A percentile compares a stretch with the other conserved stretches of the same genome.
Evolutionary conservation across 2,329 filamentous ascomycete species (phyloP).

Genomic region (Periconia digitata): DNA sequence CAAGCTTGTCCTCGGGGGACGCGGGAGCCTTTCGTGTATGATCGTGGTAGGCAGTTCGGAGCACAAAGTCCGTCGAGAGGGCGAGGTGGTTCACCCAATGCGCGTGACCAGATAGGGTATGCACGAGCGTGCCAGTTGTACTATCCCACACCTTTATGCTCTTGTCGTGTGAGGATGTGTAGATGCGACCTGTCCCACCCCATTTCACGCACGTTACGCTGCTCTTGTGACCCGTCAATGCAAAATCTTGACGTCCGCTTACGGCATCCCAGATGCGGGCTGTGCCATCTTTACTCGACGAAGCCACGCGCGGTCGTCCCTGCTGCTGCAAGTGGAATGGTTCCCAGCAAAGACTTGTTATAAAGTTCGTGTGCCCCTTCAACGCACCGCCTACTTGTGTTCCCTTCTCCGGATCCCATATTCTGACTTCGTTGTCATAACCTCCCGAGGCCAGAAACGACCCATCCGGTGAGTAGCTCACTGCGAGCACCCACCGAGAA

Average conservation of each 20-base stretch:
- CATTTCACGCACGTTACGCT: slow-evolving; percentile 89
- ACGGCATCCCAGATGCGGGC: slow-evolving; percentile 85
- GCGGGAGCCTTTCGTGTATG: slow-evolving; percentile 71
- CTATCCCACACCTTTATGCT: slow-evolving; percentile 90
- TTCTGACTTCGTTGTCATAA: slow-evolving; percentile 87
- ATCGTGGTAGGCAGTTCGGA: slow-evolving; percentile 85
- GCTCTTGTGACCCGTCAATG: slow-evolving; percentile 84
- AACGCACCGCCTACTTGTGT: slow-evolving; percentile 70
- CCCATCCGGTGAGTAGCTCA: slow-evolving; percentile 85
- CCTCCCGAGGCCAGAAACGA: slow-evolving; percentile 81
- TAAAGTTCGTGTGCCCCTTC: slow-evolving; percentile 86
- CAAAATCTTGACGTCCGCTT: slow-evolving; percentile 74
- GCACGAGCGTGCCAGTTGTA: slow-evolving; percentile 73
- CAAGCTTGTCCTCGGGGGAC: slow-evolving; percentile 68
- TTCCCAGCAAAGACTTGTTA: slow-evolving; percentile 87
- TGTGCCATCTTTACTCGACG: slow-evolving; percentile 86
- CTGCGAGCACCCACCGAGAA: slow-evolving; percentile 84
- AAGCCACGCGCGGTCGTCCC: slow-evolving; percentile 78
- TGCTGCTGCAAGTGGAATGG: slow-evolving; percentile 81
- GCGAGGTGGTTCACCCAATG: slow-evolving; percentile 97
- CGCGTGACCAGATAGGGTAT: slow-evolving; percentile 78
- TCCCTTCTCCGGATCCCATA: slow-evolving; percentile 86
- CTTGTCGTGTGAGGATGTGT: slow-evolving; percentile 76
- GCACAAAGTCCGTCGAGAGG: slow-evolving; percentile 86
- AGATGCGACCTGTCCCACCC: slow-evolving; percentile 74